phyloP scores from a whole-genome alignment of 1,284 basidiomycete species.

The Rhodotorula mucilaginosa region DNA sequence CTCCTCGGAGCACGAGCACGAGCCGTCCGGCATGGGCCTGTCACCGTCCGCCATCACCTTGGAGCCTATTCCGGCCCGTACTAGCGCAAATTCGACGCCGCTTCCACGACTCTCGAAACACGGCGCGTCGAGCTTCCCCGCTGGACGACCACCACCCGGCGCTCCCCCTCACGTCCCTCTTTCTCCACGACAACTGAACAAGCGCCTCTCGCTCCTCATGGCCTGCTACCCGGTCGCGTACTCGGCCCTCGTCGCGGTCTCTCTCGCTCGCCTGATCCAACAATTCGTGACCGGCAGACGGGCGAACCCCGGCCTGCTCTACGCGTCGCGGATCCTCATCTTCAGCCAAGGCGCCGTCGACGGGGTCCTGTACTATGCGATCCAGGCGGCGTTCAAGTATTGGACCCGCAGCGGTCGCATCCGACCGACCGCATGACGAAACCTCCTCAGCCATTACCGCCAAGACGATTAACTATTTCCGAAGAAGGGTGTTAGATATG shows the following conservation, averaged over 20 bases:
- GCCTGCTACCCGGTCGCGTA: slow-evolving; percentile 30
- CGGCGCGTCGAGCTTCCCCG: neutral
- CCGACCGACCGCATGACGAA: neutral
- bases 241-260: slow-evolving; percentile 24
- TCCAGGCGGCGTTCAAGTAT: neutral
- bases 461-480: no score
- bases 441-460: no score
- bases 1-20: neutral
- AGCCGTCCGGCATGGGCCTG: neutral
- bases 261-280: slow-evolving; percentile 27
- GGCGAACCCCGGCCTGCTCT: neutral
- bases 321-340: neutral
- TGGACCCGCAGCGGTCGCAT: neutral
- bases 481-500: no score
- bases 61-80: neutral
- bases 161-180: neutral
- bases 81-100: neutral
- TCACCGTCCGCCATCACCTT: neutral
- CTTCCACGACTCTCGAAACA: neutral
- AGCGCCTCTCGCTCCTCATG: slow-evolving; percentile 28
- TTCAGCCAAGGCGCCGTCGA: slow-evolving; percentile 12
- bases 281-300: neutral
- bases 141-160: neutral
- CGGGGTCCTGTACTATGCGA: slow-evolving; percentile 5
- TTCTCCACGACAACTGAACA: slow-evolving; percentile 26